Percentiles rank a stretch among this genome's conserved stretches.
Evolutionary conservation across 2,329 filamentous ascomycete species (phyloP).

Genomic region (Rhynchosporium graminicola): DNA sequence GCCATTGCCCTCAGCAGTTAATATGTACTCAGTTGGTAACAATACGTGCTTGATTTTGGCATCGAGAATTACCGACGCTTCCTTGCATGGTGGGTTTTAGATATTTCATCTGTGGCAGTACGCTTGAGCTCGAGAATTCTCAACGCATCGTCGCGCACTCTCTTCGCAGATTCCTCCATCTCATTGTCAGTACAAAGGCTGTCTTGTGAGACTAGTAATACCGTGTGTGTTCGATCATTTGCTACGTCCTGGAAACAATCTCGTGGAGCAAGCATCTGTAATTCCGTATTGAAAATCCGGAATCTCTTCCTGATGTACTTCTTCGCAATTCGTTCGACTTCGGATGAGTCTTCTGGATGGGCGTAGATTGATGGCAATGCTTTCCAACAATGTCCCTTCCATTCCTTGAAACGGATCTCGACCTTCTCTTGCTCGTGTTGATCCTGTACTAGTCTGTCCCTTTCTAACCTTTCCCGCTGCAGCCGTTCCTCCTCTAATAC

Average conservation of each 20-base stretch:
- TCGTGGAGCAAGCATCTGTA: constrained; percentile 1
- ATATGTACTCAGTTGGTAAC: neutral
- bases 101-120: neutral
- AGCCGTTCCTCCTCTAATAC: neutral
- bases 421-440: constrained; percentile 5
- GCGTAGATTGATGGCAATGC: neutral
- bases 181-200: constrained; percentile 2
- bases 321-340: constrained; percentile 4
- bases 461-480: neutral
- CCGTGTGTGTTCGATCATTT: constrained; percentile 4
- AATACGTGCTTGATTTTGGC: neutral
- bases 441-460: constrained; percentile 2
- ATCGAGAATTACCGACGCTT: neutral
- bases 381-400: neutral
- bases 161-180: constrained; percentile 1
- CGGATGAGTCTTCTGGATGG: neutral
- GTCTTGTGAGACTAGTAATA: constrained; percentile 8
- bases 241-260: constrained; percentile 7
- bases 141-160: constrained; percentile 2
- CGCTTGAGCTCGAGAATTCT: constrained; percentile 3
- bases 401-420: constrained; percentile 3
- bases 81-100: neutral
- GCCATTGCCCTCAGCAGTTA: neutral
- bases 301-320: constrained; percentile 7
- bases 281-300: neutral